Percentiles rank a stretch among this genome's conserved stretches.
Evolutionary conservation across 208 protist genomes (phyloP).

Genomic region (Wallacemonas sp.): DNA sequence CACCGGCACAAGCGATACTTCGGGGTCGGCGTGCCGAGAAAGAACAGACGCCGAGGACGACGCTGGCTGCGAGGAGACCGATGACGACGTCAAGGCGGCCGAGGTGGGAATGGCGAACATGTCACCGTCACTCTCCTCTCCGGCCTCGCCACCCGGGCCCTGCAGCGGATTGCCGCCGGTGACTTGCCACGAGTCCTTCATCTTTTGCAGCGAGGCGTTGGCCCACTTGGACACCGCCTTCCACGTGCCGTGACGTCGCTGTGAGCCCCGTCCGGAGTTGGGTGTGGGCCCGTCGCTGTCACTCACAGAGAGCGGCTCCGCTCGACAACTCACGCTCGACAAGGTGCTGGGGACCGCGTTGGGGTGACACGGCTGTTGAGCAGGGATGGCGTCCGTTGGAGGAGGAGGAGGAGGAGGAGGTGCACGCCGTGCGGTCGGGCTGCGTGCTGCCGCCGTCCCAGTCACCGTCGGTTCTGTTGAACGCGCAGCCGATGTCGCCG

Average conservation of each 20-base stretch:
- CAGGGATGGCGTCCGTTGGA: too few species aligned
- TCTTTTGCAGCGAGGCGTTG: constrained; percentile 11
- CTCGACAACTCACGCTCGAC: too few species aligned
- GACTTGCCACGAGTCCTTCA: constrained; percentile 10
- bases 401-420: too few species aligned
- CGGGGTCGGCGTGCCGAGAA: neutral
- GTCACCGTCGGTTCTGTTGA: neutral
- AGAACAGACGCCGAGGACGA: too few species aligned
- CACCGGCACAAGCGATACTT: neutral
- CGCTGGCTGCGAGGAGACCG: neutral
- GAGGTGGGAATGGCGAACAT: constrained; percentile 13
- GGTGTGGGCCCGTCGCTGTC: neutral
- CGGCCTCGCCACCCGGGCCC: neutral
- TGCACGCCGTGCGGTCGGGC: too few species aligned
- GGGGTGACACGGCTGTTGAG: neutral
- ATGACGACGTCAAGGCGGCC: neutral
- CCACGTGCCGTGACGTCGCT: constrained; percentile 1
- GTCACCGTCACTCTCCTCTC: constrained; percentile 3
- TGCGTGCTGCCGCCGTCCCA: too few species aligned
- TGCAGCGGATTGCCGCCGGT: neutral
- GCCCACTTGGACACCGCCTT: constrained; percentile 7
- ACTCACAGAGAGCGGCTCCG: neutral
- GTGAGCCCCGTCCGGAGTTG: neutral
- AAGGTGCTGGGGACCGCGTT: too few species aligned
- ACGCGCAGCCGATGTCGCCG: neutral